These are phyloP conservation scores for Rauvolfia tetraphylla DNA, from an alignment of 257 asterid species.

Conservation along the genomic window DNA sequence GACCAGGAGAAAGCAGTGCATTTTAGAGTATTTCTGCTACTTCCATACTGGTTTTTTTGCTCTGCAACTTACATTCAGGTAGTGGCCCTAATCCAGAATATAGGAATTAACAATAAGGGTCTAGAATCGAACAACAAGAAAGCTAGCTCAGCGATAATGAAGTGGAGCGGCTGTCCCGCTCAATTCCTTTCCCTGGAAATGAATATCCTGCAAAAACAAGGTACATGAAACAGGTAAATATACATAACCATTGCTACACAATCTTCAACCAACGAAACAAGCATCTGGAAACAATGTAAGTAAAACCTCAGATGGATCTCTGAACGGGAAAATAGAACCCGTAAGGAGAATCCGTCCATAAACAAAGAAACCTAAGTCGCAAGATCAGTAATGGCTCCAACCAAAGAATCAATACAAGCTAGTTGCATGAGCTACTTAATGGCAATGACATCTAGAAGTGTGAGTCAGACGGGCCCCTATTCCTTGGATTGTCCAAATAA, in stretches of 20 bases:
- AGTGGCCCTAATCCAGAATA: no score
- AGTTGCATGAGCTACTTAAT: not conserved
- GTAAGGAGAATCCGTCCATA: not conserved
- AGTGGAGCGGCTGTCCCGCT: conserved; percentile 81
- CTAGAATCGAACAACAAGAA: not conserved
- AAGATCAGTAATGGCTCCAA: not conserved
- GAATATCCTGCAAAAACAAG: conserved; percentile 62
- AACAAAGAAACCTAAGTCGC: not conserved
- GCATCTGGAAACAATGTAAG: not conserved
- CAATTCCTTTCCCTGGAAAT: conserved; percentile 74
- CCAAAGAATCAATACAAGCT: not conserved
- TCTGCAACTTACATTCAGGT: no score
- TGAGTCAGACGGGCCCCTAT: no score
- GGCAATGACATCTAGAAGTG: not conserved
- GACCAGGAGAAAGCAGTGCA: no score
- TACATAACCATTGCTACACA: not conserved
- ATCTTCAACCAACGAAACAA: not conserved
- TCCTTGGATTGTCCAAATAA: no score
- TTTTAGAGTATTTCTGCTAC: no score
- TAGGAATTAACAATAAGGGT: not conserved
- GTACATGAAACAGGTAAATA: not conserved
- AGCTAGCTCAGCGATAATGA: conserved; percentile 50
- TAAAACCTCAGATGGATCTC: not conserved
- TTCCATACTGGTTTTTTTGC: no score
- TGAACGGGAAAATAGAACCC: not conserved